A percentile compares a stretch with the other conserved stretches of the same genome.
These are phyloP conservation scores for Chlamydomonas incerta DNA, from an alignment of 139 green algal genomes.

Conservation along the genomic window DNA sequence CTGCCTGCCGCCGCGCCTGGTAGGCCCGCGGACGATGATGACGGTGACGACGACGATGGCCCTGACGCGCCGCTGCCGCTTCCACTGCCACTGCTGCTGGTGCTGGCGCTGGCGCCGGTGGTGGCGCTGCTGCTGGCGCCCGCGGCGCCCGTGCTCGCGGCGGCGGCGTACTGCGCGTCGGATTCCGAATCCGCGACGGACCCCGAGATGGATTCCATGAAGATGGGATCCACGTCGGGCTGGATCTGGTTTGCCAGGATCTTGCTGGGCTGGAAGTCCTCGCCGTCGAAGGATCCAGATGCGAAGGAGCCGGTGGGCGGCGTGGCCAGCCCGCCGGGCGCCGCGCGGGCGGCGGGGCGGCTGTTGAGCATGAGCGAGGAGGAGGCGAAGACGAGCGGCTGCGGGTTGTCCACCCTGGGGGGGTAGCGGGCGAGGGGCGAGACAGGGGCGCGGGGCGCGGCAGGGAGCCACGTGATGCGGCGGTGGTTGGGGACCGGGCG, in stretches of 20 bases:
- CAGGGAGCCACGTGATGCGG: too few species aligned
- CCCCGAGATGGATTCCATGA: constrained; percentile 9
- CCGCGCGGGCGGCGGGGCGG: too few species aligned
- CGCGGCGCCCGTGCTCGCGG: not conserved
- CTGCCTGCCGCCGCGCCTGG: constrained; percentile 1
- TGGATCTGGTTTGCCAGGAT: constrained; percentile 10
- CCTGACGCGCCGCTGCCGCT: too few species aligned
- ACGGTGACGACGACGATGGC: too few species aligned
- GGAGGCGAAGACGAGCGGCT: constrained; percentile 26
- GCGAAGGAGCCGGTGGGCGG: too few species aligned
- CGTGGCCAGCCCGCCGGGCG: too few species aligned
- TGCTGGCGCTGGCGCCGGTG: too few species aligned
- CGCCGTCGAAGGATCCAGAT: not conserved
- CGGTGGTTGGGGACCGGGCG: not conserved
- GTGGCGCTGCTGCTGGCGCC: too few species aligned
- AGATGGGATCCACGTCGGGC: not conserved
- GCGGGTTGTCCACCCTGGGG: constrained; percentile 33
- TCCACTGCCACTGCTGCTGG: too few species aligned
- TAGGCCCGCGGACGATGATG: not conserved
- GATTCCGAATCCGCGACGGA: constrained; percentile 1
- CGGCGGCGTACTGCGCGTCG: constrained; percentile 28
- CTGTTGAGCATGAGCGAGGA: constrained; percentile 33
- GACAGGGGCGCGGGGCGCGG: too few species aligned
- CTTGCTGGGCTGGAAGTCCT: constrained; percentile 38
- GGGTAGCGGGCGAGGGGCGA: not conserved